phyloP scores from a whole-genome alignment of 371 early-diverging fungal species.

The Lichtheimia ramosa region DNA sequence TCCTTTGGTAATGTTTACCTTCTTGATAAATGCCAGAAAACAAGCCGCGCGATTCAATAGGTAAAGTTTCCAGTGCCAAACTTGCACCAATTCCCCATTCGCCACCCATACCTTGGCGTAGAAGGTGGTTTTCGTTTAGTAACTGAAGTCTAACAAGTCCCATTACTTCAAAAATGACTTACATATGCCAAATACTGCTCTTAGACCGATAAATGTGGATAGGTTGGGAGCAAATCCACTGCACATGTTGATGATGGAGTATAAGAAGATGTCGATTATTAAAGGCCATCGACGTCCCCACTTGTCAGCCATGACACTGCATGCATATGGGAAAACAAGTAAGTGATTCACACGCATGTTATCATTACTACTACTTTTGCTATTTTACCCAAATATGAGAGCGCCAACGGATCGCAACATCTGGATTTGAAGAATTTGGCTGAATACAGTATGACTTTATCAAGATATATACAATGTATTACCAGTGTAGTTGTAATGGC shows the following conservation, averaged over 20 bases:
- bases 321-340: conserved; percentile 73
- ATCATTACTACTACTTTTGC: not conserved
- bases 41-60: conserved; percentile 65
- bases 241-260: conserved; percentile 62
- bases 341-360: too few species aligned
- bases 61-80: conserved; percentile 70
- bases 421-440: conserved; percentile 13
- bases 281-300: conserved; percentile 71
- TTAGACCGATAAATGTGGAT: conserved; percentile 38
- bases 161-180: too few species aligned
- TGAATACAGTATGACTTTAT: not conserved
- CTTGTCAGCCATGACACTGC: conserved; percentile 53
- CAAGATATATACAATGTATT: not conserved
- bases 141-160: too few species aligned
- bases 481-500: conserved; percentile 48
- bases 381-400: conserved; percentile 60
- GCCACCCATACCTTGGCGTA: conserved; percentile 64
- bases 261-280: conserved; percentile 65
- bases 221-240: conserved; percentile 69
- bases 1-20: conserved; percentile 38
- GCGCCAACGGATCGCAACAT: conserved; percentile 76
- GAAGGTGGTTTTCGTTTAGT: too few species aligned
- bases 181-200: conserved; percentile 61
- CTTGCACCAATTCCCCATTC: conserved; percentile 75
- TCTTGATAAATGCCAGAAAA: conserved; percentile 77